Conservation (phyloP, 441 rosid genomes). For the Theobroma grandiflorum region DNA sequence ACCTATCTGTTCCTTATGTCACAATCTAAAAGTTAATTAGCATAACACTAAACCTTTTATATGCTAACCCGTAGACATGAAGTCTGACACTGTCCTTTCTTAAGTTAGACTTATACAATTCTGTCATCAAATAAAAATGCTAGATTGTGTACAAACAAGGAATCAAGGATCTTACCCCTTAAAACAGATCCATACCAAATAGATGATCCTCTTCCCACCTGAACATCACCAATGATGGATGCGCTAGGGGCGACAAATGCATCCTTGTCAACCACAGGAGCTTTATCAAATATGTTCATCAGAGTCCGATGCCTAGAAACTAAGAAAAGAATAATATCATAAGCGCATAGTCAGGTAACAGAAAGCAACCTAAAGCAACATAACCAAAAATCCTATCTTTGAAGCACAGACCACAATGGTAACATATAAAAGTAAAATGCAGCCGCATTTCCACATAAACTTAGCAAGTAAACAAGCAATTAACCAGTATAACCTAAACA, state of each 20-base stretch:
- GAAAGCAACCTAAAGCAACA: slow-evolving; percentile 4
- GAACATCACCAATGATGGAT: slow-evolving; percentile 86
- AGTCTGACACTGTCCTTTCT: background rate
- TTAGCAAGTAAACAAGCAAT: slow-evolving; percentile 14
- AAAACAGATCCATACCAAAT: slow-evolving; percentile 97
- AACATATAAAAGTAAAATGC: slow-evolving; percentile 19
- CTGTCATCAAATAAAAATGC: background rate
- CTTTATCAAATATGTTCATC: slow-evolving; percentile 88
- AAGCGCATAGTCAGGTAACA: background rate
- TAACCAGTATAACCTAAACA: background rate
- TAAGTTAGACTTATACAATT: background rate
- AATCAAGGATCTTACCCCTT: slow-evolving; percentile 62
- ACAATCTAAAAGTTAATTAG: background rate
- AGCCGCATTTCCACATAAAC: slow-evolving; percentile 6
- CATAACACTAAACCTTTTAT: background rate
- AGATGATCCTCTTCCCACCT: slow-evolving; percentile 85
- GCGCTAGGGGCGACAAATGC: slow-evolving; percentile 95
- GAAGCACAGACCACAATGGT: background rate
- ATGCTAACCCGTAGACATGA: background rate
- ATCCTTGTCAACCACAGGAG: slow-evolving; percentile 78
- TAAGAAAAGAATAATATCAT: slow-evolving; percentile 26
- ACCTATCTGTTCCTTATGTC: slow-evolving; percentile 12
- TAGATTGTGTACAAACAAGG: background rate
- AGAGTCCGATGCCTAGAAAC: slow-evolving; percentile 96
- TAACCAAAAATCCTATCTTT: background rate